phyloP scores from a whole-genome alignment of 441 rosid species.

The Euphorbia corollata region DNA sequence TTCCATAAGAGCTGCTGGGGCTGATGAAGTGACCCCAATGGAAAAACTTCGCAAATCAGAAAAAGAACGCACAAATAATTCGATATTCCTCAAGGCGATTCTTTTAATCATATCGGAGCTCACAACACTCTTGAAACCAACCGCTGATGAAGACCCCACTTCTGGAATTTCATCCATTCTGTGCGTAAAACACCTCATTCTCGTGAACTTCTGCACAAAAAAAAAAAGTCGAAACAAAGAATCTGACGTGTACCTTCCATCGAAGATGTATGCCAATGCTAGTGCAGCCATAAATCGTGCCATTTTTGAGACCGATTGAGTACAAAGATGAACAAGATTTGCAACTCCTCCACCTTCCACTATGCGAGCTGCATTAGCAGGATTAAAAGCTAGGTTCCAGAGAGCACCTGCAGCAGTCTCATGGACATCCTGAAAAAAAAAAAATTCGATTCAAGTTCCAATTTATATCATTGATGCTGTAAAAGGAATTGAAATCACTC shows the following conservation, averaged over 20 bases:
- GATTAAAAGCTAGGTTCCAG: constrained; percentile 51
- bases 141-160: constrained; percentile 27
- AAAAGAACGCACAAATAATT: constrained; percentile 32
- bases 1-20: constrained; percentile 34
- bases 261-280: constrained; percentile 47
- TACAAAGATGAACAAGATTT: constrained; percentile 42
- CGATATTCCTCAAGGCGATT: constrained; percentile 35
- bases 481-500: background rate
- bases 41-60: constrained; percentile 32
- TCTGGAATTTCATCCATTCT: constrained; percentile 40
- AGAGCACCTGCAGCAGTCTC: constrained; percentile 64
- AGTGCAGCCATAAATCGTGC: constrained; percentile 56
- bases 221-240: background rate
- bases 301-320: constrained; percentile 43
- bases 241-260: constrained; percentile 33
- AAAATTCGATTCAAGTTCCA: background rate
- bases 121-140: constrained; percentile 22
- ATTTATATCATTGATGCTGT: no score
- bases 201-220: constrained; percentile 1
- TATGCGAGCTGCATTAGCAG: constrained; percentile 44
- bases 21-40: constrained; percentile 27
- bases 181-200: constrained; percentile 16
- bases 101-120: constrained; percentile 27
- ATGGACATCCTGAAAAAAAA: constrained; percentile 47
- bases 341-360: constrained; percentile 48